Base-by-base conservation (phyloP, 2,329 filamentous ascomycete genomes). In the Mariannaea sp. region DNA sequence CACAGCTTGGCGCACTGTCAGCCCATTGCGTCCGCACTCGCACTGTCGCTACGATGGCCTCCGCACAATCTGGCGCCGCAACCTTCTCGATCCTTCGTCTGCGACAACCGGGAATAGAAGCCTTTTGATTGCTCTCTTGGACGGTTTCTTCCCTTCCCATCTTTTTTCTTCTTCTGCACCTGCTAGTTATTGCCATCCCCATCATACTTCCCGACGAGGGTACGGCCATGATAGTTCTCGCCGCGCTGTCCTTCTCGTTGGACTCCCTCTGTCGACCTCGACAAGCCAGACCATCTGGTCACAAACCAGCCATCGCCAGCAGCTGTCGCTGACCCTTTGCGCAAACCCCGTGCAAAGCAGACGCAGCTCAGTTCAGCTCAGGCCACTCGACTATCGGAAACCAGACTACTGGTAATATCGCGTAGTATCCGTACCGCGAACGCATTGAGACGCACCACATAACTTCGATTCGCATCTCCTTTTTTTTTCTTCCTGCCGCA, bases 31-130 rank as follows among this genome's bases (percentile, higher is more conserved):
- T 44, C 51, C 62, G 49, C 60, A 61, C 56, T 56, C 62, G 49
- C 60, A 61, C 56, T 56, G 58, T 60, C 53, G 17, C 35, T 61
- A 56, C 52, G 61, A 65, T 65, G 63, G 55, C 59, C 59, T 65
- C 59, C 58, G 56, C 14, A 38, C 38, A 50, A 56, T 50, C 51
- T n/a, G 51, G 38, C 46, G 54, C 42, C 53, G 41, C 47, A 57
- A 51, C 57, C 60, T 62, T 47, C 51, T 57, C 42, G 55, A 52
- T 53, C 44, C 53, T 62, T 13, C 24, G 13, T 49, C 42, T 41
- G 38, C 45, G 49, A 53, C 56, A 39, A 42, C 38, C 55, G 44
- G n/a, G n/a, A n/a, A n/a, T n/a, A n/a, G n/a, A n/a, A n/a, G n/a
- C n/a, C n/a, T n/a, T n/a, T n/a, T n/a, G n/a, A n/a, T n/a, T n/a